Conservation (phyloP, 139 green algal species). For the Monoraphidium neglectum region DNA sequence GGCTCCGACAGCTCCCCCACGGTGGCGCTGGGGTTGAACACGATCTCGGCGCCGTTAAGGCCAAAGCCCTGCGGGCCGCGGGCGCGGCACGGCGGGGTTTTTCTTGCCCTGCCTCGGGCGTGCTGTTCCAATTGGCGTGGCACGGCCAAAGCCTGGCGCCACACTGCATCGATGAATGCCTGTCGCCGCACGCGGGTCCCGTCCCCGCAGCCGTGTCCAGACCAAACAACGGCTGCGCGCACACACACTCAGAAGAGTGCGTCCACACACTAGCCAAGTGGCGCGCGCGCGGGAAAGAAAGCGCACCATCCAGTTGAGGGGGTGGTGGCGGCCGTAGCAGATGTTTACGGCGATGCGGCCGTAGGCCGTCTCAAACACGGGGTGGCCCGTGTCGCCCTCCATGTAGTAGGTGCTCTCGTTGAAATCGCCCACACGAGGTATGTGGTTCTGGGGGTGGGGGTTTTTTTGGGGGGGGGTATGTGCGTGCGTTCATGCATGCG, state of each 20-base stretch:
- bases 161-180: no score
- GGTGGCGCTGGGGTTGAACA: slow-evolving; percentile 97
- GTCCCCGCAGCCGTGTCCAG: no score
- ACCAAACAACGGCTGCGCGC: no score
- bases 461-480: neutral
- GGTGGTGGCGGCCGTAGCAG: slow-evolving; percentile 98
- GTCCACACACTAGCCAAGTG: no score
- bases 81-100: no score
- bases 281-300: no score
- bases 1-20: slow-evolving; percentile 89
- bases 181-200: no score
- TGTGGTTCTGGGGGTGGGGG: slow-evolving; percentile 82
- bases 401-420: slow-evolving; percentile 99
- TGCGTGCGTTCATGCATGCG: neutral
- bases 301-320: slow-evolving; percentile 90
- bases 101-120: no score
- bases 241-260: no score
- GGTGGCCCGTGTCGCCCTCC: slow-evolving; percentile 94
- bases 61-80: slow-evolving; percentile 73
- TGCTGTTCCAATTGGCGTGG: no score
- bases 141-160: no score
- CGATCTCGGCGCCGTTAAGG: slow-evolving; percentile 96
- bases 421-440: slow-evolving; percentile 96
- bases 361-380: slow-evolving; percentile 91
- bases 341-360: slow-evolving; percentile 96